These are phyloP conservation scores for Alternaria postmessia DNA, from an alignment of 2,329 filamentous ascomycete genomes.

Conservation along the genomic window DNA sequence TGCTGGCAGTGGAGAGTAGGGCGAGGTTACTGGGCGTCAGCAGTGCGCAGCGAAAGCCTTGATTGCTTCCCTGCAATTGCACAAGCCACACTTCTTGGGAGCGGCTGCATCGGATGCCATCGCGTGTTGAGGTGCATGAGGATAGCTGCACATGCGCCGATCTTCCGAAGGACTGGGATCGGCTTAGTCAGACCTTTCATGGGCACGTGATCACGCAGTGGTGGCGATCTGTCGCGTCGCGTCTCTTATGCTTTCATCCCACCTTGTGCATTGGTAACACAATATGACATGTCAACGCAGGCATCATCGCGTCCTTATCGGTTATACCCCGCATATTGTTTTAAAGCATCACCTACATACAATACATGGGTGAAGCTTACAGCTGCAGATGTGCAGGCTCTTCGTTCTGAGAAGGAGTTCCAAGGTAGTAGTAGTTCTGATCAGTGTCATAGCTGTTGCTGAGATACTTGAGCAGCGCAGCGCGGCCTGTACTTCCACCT, in stretches of 20 bases:
- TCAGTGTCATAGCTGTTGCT: neutral
- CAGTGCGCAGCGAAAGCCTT: constrained; percentile 26
- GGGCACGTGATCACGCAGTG: constrained; percentile 18
- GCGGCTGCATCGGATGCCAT: constrained; percentile 40
- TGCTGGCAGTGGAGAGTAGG: constrained; percentile 24
- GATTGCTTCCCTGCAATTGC: constrained; percentile 32
- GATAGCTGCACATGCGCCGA: constrained; percentile 28
- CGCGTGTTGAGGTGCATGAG: constrained; percentile 26
- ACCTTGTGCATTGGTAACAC: constrained; percentile 25
- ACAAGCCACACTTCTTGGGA: constrained; percentile 23
- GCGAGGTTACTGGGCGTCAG: constrained; percentile 16
- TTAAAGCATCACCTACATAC: constrained; percentile 67
- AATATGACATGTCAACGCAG: constrained; percentile 44
- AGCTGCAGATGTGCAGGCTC: constrained; percentile 62
- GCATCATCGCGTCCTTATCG: constrained; percentile 33
- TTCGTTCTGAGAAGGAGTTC: constrained; percentile 59
- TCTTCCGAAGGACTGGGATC: constrained; percentile 21
- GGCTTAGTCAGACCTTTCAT: neutral
- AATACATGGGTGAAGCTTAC: constrained; percentile 70
- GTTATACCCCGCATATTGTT: constrained; percentile 68
- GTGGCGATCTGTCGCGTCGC: constrained; percentile 23
- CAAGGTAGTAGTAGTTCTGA: constrained; percentile 52
- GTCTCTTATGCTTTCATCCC: constrained; percentile 18
- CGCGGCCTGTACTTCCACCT: constrained; percentile 62
- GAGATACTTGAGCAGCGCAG: constrained; percentile 54